Base-by-base conservation (phyloP, 352 stramenopile species). In the Vaucheria bursata region DNA sequence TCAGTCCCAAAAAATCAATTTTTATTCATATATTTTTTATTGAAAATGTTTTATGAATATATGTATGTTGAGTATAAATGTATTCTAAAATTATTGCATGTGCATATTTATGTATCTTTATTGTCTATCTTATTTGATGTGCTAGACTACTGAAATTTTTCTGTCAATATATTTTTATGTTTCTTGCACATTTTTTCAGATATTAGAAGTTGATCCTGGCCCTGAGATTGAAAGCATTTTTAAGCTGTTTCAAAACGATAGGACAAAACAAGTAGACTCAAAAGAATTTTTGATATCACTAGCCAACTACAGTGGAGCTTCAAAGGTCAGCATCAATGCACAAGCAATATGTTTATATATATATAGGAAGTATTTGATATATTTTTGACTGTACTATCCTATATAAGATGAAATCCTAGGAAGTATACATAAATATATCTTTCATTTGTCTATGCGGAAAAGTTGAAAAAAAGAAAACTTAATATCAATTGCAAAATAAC, bases 401-500 rank as follows among this genome's bases (percentile, higher is more conserved):
- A 18, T 59, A 59, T 59, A 18, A 59, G 12, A 59, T 12, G 45
- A 18, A 59, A 18, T 79, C 89, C 87, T 33, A 72, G 68, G n/a
- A 73, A 73, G 4, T 73, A 82, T 35, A 87, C 91, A 18, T 91
- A 96, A 77, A 85, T 95, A 73, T 86, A 89, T 6, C 90, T 96
- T 73, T 89, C 97, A 29, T 85, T 97, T 33, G 87, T 97, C 29
- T 89, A 88, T 4, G 88, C 95, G 12, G 88, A 91, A 66, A 97
- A 95, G 72, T 96, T n/a, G n/a, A n/a, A n/a, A n/a, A n/a, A n/a
- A n/a, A n/a, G n/a, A 96, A 80, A 85, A 94, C 71, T 85, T 85
- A 18, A 73, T 73, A 7, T 69, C 49, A 18, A 82, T 75, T 45
- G 45, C 45, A 59, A 59, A 25, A 18, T 25, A 59, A 59, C 45